Evolutionary conservation across 75 land plant species (phyloP).

Genomic region (Ceratopteris richardii): DNA sequence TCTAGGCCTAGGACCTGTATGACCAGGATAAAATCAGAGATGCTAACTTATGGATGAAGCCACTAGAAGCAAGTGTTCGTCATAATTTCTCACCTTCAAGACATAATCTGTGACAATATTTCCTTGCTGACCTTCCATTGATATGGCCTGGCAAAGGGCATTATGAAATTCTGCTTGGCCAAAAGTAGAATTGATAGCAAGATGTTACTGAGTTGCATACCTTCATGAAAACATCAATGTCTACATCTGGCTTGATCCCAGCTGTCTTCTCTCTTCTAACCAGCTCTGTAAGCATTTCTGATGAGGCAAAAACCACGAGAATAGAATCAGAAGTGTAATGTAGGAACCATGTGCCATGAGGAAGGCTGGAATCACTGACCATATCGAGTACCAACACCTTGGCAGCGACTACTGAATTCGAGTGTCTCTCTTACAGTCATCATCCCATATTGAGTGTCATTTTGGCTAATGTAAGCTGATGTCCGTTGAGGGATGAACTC

Average conservation of each 20-base stretch:
- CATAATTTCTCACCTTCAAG: constrained; percentile 43
- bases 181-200: too few relatives aligned
- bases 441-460: constrained; percentile 41
- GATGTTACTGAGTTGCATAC: too few relatives aligned
- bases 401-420: constrained; percentile 53
- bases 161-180: too few relatives aligned
- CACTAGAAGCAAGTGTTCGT: too few relatives aligned
- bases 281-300: constrained; percentile 78
- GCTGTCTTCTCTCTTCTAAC: constrained; percentile 62
- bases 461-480: constrained; percentile 50
- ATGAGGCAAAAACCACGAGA: too few relatives aligned
- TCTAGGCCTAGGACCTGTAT: constrained; percentile 33
- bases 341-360: too few relatives aligned
- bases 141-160: constrained; percentile 34
- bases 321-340: too few relatives aligned
- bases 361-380: constrained; percentile 14
- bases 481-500: constrained; percentile 64
- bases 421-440: constrained; percentile 61
- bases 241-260: constrained; percentile 75
- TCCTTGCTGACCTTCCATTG: constrained; percentile 49
- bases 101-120: constrained; percentile 60
- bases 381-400: constrained; percentile 47
- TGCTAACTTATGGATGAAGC: too few relatives aligned
- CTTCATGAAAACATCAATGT: constrained; percentile 86
- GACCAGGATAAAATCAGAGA: neutral